Conservation (phyloP, 2,329 filamentous ascomycete genomes). For the Pseudohalonectria lignicola region DNA sequence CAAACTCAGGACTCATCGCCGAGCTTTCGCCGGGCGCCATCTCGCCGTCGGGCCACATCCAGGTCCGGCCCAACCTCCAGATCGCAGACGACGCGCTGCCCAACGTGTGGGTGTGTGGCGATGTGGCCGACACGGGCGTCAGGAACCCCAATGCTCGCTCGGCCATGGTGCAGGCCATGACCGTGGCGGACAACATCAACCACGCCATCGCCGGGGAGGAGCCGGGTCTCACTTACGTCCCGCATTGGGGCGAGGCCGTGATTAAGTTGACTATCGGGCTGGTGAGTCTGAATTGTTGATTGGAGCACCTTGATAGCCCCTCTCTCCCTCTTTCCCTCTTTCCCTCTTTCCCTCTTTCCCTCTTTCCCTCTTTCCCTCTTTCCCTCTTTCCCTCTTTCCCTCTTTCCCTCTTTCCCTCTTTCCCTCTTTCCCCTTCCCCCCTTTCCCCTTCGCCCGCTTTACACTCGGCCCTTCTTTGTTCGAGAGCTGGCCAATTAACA, state of each 20-base stretch:
- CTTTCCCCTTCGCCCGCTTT: no score
- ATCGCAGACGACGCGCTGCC: conserved; percentile 33
- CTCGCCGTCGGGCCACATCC: conserved; percentile 35
- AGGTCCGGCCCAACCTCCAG: conserved; percentile 45
- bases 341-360: no score
- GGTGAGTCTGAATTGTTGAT: conserved; percentile 20
- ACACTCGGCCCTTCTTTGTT: no score
- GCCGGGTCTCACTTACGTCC: conserved; percentile 25
- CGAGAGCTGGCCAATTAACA: no score
- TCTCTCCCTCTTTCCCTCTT: no score
- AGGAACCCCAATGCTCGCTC: conserved; percentile 43
- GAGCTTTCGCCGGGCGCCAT: conserved; percentile 30
- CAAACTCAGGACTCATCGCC: conserved; percentile 38
- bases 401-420: no score
- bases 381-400: no score
- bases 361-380: no score
- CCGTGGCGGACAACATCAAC: conserved; percentile 44
- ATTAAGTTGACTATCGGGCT: conserved; percentile 44
- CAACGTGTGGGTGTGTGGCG: conserved; percentile 52
- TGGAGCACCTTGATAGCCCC: background rate
- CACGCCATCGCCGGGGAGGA: conserved; percentile 27
- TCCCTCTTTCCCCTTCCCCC: no score
- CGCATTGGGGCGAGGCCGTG: conserved; percentile 32
- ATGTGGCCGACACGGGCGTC: conserved; percentile 43
- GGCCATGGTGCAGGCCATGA: conserved; percentile 38